phyloP scores from a whole-genome alignment of 441 rosid genomes.

The Erysimum pusillum region DNA sequence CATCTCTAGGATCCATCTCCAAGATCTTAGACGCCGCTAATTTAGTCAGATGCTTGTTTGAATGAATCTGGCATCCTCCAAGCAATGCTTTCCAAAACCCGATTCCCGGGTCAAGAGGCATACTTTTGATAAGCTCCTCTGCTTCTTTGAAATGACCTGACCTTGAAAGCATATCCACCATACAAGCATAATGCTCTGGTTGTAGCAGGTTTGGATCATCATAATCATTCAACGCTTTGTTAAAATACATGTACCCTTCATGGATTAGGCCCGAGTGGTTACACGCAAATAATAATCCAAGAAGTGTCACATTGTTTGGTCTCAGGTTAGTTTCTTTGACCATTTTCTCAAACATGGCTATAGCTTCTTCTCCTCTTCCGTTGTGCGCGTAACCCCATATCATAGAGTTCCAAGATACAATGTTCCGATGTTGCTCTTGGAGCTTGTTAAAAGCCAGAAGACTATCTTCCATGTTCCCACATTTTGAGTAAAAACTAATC shows the following conservation, averaged over 20 bases:
- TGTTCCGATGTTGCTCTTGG: slow-evolving; percentile 45
- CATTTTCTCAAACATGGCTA: slow-evolving; percentile 62
- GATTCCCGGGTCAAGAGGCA: slow-evolving; percentile 79
- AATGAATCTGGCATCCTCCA: slow-evolving; percentile 81
- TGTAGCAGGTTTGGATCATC: slow-evolving; percentile 50
- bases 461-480: slow-evolving; percentile 80
- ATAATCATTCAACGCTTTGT: slow-evolving; percentile 48
- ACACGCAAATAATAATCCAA: slow-evolving; percentile 79
- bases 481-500: slow-evolving; percentile 80
- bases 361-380: slow-evolving; percentile 77
- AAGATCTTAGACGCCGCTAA: slow-evolving; percentile 64
- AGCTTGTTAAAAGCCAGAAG: slow-evolving; percentile 60
- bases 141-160: slow-evolving; percentile 73
- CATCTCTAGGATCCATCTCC: slow-evolving; percentile 76
- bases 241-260: slow-evolving; percentile 70
- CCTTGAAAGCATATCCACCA: slow-evolving; percentile 79
- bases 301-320: slow-evolving; percentile 73
- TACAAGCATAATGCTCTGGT: slow-evolving; percentile 79
- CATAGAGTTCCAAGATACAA: slow-evolving; percentile 80
- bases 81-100: slow-evolving; percentile 93
- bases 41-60: slow-evolving; percentile 60
- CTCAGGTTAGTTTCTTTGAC: slow-evolving; percentile 47
- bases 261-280: slow-evolving; percentile 80
- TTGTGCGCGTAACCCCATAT: slow-evolving; percentile 85
- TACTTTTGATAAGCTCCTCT: slow-evolving; percentile 52